Conservation (phyloP, 176 grass and related monocot species). For the Stipa capillata region DNA sequence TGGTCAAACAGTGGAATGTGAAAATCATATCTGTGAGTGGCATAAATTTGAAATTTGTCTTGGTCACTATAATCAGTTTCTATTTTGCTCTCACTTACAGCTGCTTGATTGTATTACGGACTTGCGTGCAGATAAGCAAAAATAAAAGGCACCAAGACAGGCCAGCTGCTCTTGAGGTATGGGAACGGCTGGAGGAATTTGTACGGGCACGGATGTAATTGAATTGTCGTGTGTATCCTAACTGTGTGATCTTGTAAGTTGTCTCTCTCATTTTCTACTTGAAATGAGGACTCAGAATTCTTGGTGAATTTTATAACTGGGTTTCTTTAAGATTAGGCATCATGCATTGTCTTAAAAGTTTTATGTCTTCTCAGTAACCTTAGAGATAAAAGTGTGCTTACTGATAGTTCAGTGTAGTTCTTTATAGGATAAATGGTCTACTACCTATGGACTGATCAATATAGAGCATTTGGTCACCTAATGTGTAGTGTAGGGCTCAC, state of each 20-base stretch:
- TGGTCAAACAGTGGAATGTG: conserved; percentile 96
- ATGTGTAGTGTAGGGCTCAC: not conserved
- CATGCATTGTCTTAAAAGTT: not conserved
- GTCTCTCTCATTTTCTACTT: conserved; percentile 1
- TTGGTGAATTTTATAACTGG: not conserved
- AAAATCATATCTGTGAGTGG: conserved; percentile 86
- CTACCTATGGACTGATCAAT: not conserved
- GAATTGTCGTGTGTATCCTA: conserved; percentile 2
- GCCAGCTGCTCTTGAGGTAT: conserved; percentile 88
- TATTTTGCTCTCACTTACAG: not conserved
- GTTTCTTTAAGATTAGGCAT: not conserved
- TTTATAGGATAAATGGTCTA: not conserved
- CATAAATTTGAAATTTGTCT: not conserved
- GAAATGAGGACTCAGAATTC: not conserved
- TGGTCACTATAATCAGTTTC: not conserved
- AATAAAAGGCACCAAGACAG: conserved; percentile 98
- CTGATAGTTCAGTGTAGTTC: not conserved
- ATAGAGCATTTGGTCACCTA: not conserved
- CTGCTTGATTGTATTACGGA: not conserved
- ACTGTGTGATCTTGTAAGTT: conserved; percentile 10
- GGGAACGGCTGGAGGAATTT: conserved; percentile 87
- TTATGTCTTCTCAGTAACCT: not conserved
- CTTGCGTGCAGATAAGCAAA: conserved; percentile 73
- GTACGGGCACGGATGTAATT: conserved; percentile 46
- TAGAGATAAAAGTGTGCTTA: not conserved